Conservation (phyloP, 345 rosid species). For the Bretschneidera sinensis region DNA sequence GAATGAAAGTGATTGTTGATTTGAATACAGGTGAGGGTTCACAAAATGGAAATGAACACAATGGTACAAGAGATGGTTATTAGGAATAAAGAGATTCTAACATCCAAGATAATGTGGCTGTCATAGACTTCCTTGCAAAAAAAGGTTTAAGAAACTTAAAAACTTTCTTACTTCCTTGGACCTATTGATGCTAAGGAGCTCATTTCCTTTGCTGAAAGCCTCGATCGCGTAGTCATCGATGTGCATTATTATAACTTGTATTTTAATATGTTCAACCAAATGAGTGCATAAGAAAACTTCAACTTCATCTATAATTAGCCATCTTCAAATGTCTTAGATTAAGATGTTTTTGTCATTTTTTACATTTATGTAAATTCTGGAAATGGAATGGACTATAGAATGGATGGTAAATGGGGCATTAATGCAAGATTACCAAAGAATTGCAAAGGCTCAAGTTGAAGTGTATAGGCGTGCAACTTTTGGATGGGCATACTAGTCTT, state of each 20-base stretch:
- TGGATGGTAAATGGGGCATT: conserved; percentile 16
- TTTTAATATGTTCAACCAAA: not conserved
- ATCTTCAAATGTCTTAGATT: conserved; percentile 16
- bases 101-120: conserved; percentile 24
- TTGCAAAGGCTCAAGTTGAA: conserved; percentile 19
- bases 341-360: no score
- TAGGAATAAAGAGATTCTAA: conserved; percentile 35
- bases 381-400: conserved; percentile 35
- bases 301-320: conserved; percentile 19
- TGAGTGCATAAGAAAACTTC: conserved; percentile 24
- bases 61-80: conserved; percentile 35
- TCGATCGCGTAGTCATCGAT: conserved; percentile 29
- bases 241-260: conserved; percentile 37
- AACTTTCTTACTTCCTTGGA: conserved; percentile 13
- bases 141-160: conserved; percentile 23
- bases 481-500: conserved; percentile 40
- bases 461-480: conserved; percentile 29
- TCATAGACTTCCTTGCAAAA: conserved; percentile 38
- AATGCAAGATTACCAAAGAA: conserved; percentile 23
- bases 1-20: conserved; percentile 31
- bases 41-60: conserved; percentile 33
- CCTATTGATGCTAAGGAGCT: conserved; percentile 22
- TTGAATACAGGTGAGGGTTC: conserved; percentile 27
- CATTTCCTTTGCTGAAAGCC: conserved; percentile 18
- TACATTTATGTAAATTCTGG: no score